Evolutionary conservation across 2,329 filamentous ascomycete genomes (phyloP).

Genomic region (Trichoderma arundinaceum): DNA sequence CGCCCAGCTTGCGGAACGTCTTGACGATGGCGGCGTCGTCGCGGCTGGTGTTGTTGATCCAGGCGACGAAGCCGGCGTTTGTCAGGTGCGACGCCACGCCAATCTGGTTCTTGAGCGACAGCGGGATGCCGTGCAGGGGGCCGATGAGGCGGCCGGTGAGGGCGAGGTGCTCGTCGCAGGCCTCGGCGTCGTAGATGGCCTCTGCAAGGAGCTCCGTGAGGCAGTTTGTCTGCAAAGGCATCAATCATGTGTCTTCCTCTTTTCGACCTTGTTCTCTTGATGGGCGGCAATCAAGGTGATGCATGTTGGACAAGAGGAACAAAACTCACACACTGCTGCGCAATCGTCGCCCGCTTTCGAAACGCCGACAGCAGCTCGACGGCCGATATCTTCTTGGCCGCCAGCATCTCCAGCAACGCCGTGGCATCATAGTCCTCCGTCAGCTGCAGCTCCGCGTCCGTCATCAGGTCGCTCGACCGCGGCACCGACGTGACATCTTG

Average conservation of each 20-base stretch:
- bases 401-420: conserved; percentile 27
- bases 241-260: too few species aligned
- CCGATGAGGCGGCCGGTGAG: conserved; percentile 21
- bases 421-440: conserved; percentile 27
- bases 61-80: conserved; percentile 27
- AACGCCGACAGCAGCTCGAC: conserved; percentile 22
- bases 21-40: conserved; percentile 24
- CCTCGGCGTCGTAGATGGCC: conserved; percentile 27
- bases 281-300: neutral
- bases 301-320: too few species aligned
- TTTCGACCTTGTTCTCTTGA: too few species aligned
- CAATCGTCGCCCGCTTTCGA: conserved; percentile 28
- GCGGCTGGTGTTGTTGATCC: conserved; percentile 20
- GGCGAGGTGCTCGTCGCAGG: conserved; percentile 25
- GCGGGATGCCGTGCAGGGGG: conserved; percentile 30
- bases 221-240: conserved; percentile 27
- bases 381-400: conserved; percentile 21
- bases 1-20: conserved; percentile 23
- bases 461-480: conserved; percentile 14
- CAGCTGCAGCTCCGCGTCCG: conserved; percentile 23
- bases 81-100: conserved; percentile 5
- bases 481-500: conserved; percentile 26
- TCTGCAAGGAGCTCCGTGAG: conserved; percentile 28
- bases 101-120: conserved; percentile 29
- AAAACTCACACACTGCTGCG: conserved; percentile 26